phyloP scores from a whole-genome alignment of 2,329 filamentous ascomycete species.

The Ophiostoma sp. region DNA sequence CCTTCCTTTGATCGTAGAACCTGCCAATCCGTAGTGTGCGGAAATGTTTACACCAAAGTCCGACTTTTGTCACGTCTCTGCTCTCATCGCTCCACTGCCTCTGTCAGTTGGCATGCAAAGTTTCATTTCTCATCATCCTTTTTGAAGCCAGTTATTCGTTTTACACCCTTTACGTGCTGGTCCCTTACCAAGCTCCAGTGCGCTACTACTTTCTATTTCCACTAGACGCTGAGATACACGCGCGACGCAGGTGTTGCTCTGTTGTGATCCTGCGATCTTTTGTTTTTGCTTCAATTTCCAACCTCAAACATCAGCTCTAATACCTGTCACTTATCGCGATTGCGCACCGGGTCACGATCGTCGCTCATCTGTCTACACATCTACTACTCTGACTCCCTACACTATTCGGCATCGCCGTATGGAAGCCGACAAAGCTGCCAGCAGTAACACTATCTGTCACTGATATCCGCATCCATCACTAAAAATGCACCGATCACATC shows the following conservation, averaged over 20 bases:
- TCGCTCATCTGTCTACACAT: background rate
- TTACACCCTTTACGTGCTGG: conserved; percentile 9
- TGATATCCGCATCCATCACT: conserved; percentile 27
- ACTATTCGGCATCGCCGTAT: conserved; percentile 12
- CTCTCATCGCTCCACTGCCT: conserved; percentile 13
- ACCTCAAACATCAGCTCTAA: background rate
- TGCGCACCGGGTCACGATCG: background rate
- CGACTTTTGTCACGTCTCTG: background rate
- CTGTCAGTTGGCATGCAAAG: conserved; percentile 24
- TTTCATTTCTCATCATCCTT: conserved; percentile 20
- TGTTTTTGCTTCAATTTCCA: conserved; percentile 16
- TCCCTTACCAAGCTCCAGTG: background rate
- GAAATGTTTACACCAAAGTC: background rate
- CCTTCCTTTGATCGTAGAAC: conserved; percentile 13
- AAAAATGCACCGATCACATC: conserved; percentile 55
- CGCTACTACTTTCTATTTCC: background rate
- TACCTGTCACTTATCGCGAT: background rate
- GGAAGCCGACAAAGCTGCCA: conserved; percentile 18
- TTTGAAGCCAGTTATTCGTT: conserved; percentile 11
- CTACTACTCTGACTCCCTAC: background rate
- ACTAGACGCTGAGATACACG: conserved; percentile 1
- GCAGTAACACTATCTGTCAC: conserved; percentile 28
- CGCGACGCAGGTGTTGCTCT: conserved; percentile 18
- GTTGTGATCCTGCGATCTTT: conserved; percentile 17
- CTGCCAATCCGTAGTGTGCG: background rate